Evolutionary conservation across 2,329 filamentous ascomycete genomes (phyloP), one percentile per base, ranked within the genome.

Genomic region (Diaporthe longicolla): DNA sequence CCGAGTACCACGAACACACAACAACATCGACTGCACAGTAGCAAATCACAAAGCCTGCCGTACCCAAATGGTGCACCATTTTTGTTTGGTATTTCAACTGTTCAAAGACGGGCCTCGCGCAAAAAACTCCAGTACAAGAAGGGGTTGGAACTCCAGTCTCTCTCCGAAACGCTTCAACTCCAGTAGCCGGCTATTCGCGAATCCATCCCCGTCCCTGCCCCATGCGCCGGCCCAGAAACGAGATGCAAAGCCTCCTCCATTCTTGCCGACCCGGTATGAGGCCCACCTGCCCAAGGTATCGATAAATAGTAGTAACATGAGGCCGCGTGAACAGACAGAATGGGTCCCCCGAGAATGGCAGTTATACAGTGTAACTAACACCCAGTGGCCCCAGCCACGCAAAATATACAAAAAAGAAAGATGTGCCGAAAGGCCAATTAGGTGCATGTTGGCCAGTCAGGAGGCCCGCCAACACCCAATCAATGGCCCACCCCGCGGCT

Each of bases 401-500:
- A 50, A 35, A n/a, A 54, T 68, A 29, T 68, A 68, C 48, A 68
- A 15, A 52, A 52, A 68, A 26, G 7, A 54, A 54, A 52, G 37
- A 48, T 24, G 13, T 5, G n/a, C 4, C 21, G 35, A 40, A n/a
- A 37, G 55, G 21, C 17, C 13, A 19, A 21, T 13, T 6, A 32
- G 4, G 37, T 7, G 10, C 29, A 32, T 11, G 37, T 40, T 13
- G 37, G 13, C 21, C 6, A 17, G 3, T 24, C 2, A 65, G 11
- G 21, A 50, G 29, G 19, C 13, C 26, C 13, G 6, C 26, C 15
- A 21, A 17, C 43, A 45, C 43, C 45, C 11, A 43, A 15, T 76
- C 70, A 76, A 15, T 72, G 52, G 10, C 57, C 29, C 43, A 48
- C 57, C 45, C 74, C 55, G n/a, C 66, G 32, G n/a, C 43, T 40